These are phyloP conservation scores for Rhynchospora breviuscula DNA, from an alignment of 176 grass and related monocot genomes.

Conservation along the genomic window DNA sequence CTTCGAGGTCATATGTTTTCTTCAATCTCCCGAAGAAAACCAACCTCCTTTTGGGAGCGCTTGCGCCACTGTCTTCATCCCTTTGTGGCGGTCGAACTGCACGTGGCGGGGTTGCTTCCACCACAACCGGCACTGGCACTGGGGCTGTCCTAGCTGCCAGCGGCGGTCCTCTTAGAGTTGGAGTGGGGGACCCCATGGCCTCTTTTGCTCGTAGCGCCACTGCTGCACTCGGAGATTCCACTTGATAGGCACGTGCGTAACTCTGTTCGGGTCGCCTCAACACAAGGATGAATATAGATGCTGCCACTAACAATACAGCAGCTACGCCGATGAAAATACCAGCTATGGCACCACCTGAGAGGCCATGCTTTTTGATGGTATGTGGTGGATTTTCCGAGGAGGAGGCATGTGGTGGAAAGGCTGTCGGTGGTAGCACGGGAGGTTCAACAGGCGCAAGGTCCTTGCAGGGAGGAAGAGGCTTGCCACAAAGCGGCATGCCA, in stretches of 20 bases:
- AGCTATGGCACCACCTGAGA: conserved; percentile 47
- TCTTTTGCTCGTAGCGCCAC: conserved; percentile 51
- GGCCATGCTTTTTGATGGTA: conserved; percentile 11
- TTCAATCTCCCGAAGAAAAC: conserved; percentile 64
- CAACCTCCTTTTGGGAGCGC: conserved; percentile 39
- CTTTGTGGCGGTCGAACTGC: neutral
- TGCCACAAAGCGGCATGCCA: conserved; percentile 61
- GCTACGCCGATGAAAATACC: conserved; percentile 52
- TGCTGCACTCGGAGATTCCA: conserved; percentile 41
- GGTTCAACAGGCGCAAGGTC: neutral
- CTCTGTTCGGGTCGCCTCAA: neutral
- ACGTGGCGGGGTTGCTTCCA: neutral
- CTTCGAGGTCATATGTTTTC: conserved; percentile 67
- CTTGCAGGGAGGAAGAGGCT: conserved; percentile 45
- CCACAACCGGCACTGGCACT: neutral
- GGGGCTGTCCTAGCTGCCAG: neutral
- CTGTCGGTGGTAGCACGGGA: conserved; percentile 20
- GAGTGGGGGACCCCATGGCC: conserved; percentile 43
- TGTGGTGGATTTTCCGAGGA: neutral
- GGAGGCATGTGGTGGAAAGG: neutral
- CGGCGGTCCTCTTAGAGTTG: conserved; percentile 19
- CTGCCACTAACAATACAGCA: conserved; percentile 28
- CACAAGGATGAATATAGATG: conserved; percentile 32
- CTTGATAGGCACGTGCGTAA: neutral
- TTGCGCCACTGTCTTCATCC: neutral